Evolutionary conservation across 768 basidiomycete genomes (phyloP), one percentile per base, ranked within the genome.

Genomic region (Leccinum disarticulatum): DNA sequence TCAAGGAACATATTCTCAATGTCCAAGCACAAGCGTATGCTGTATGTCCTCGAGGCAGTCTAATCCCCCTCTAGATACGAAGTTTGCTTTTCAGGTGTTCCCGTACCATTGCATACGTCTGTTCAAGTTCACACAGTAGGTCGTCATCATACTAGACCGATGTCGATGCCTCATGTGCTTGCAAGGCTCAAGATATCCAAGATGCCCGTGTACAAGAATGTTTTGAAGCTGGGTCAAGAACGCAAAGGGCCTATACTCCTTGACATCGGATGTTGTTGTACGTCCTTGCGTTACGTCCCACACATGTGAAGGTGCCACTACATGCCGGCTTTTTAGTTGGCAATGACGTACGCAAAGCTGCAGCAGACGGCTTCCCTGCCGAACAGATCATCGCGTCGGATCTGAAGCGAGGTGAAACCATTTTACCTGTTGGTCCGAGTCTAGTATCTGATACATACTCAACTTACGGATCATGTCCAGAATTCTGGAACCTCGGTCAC

Each of bases 401-500:
- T 59, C 52, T 80, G 22, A 61, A 66, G 17, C 66, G 65, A 58
- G 78, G 80, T 79, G 47, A 57, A 61, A 25, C 25, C 25, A 3
- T 7, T 31, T 49, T 22, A 10, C 11, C 7, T 47, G 13, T 7
- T 35, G 17, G 8, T 33, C 31, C 10, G 31, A 33, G 31, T n/a
- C 3, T 33, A 35, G 49, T 8, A 43, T 28, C 41, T 59, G 31
- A 62, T 11, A 19, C 3, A 62, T 11, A 19, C 3, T 4, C 27
- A 5, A 46, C 19, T 8, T 38, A 49, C 17, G 28, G 11, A 55
- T 17, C 22, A 31, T 43, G 52, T 31, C 17, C 57, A 87, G 86
- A 73, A 8, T 83, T 84, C 61, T 88, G 86, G 86, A 76, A 83
- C 4, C 75, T 81, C 4, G 87, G 87, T 1, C 86, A 88, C 61